phyloP scores from a whole-genome alignment of 1,139 yeast species.

The Taphrina wiesneri region DNA sequence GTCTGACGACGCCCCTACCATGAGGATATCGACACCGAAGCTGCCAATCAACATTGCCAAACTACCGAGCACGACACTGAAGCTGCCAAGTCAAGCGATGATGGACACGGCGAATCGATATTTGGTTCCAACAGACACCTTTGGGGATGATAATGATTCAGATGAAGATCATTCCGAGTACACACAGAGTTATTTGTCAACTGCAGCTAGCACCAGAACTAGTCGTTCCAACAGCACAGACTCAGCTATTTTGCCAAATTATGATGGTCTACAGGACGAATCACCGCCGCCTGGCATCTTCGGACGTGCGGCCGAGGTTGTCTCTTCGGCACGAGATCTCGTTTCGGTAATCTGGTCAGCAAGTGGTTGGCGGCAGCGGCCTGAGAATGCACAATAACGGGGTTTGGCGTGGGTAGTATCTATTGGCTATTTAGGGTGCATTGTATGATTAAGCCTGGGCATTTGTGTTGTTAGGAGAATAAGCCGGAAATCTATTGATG shows the following conservation, averaged over 20 bases:
- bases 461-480: not conserved
- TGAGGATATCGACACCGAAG: conserved; percentile 31
- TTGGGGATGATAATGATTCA: conserved; percentile 23
- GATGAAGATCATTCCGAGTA: conserved; percentile 3
- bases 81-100: conserved; percentile 19
- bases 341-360: conserved; percentile 32
- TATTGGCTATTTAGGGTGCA: not conserved
- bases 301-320: conserved; percentile 31
- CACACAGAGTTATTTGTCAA: not conserved
- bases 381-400: not conserved
- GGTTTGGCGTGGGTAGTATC: not conserved
- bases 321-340: conserved; percentile 29
- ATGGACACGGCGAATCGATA: not conserved
- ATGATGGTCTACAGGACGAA: conserved; percentile 25
- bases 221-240: conserved; percentile 27
- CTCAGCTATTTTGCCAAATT: conserved; percentile 23
- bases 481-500: not conserved
- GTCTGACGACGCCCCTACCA: conserved; percentile 30
- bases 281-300: conserved; percentile 30
- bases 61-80: conserved; percentile 30
- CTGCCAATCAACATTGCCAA: conserved; percentile 32
- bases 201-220: not conserved
- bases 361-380: conserved; percentile 23
- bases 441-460: not conserved
- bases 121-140: conserved; percentile 8